Base-by-base conservation (phyloP, 768 basidiomycete species). In the Leccinum sublutescens region DNA sequence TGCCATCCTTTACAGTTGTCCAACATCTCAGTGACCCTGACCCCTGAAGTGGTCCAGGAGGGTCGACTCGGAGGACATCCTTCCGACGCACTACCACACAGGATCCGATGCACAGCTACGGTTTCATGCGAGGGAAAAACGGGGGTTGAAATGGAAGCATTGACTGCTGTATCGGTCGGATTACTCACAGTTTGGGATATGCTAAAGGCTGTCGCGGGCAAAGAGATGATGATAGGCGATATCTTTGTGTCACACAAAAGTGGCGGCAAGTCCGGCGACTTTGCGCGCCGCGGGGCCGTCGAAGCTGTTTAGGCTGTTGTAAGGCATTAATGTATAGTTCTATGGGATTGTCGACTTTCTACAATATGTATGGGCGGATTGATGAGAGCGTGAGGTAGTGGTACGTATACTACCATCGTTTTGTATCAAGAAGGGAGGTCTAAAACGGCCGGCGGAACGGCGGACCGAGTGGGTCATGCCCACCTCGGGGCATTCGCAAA, bases 111-210 rank as follows among this genome's bases (percentile, higher is more conserved):
- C 64, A 73, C 75, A 36, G 89, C 87, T 25, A 87, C 83, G 8
- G 89, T 92, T 36, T 78, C 85, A 43, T 90, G 88, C 63, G 82
- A 86, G 71, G 89, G 91, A 14, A 86, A 86, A 71, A 93, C 93
- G 14, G 90, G 94, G 5, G 91, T 94, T 19, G 92, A 94, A 77
- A 94, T 98, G 89, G 95, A 97, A 75, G 94, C 93, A 23, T 71
- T 95, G 57, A 91, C 87, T n/a, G 88, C 87, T 23, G 93, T 92
- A 9, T 86, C 86, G 1, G 78, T 90, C 31, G 87, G 86, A 5
- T 78, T 91, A 33, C 76, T 95, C 55, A 92, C 91, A 1, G 85
- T 95, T 14, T 96, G 93, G 90, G 93, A 94, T 68, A 95, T 96
- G 93, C 80, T 95, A 31, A 95, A 95, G 75, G 88, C 89, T 5